Evolutionary conservation across 352 stramenopile species (phyloP), one percentile per base, ranked within the genome.

Genomic region (Blastocystis sp.): DNA sequence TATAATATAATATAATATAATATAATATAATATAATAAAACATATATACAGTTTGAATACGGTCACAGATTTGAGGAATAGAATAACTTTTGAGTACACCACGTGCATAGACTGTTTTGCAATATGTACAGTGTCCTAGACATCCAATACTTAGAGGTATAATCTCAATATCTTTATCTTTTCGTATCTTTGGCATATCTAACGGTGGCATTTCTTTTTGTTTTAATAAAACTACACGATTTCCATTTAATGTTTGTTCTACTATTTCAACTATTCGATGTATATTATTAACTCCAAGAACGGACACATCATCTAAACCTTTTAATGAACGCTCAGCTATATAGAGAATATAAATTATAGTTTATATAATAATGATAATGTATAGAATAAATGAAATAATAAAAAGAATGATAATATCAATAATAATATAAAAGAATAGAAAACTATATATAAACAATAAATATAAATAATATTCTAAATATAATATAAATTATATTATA

Each of bases 101-200:
- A n/a, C 82, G 76, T 18, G 82, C 82, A 59, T 88, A 79, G 19
- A 77, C 77, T 5, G 82, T 91, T 72, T 91, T 91, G 70, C 82
- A 91, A 73, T 91, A 91, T 16, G 82, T 91, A 57, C 82, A 91
- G 2, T 79, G 78, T 9, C 81, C 81, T 2, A 91, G 75, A 62
- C 82, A 91, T 24, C 82, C 82, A 10, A 80, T 89, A 42, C 77
- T 87, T 21, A 91, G 66, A 21, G 81, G 81, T 35, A 91, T 79
- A 64, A 91, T 90, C 67, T 91, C 82, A 5, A 91, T 77, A 67
- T 84, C 79, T 2, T 76, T 78, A 68, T 91, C 89, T 65, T 81
- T 82, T 54, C 82, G 78, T 49, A 91, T 82, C 72, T 91, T 91
- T 23, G 82, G 82, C 23, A 91, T 58, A 48, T 90, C 76, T 5